Conservation (phyloP, 1,284 basidiomycete species). For the Phylloboletellus chloephorus region DNA sequence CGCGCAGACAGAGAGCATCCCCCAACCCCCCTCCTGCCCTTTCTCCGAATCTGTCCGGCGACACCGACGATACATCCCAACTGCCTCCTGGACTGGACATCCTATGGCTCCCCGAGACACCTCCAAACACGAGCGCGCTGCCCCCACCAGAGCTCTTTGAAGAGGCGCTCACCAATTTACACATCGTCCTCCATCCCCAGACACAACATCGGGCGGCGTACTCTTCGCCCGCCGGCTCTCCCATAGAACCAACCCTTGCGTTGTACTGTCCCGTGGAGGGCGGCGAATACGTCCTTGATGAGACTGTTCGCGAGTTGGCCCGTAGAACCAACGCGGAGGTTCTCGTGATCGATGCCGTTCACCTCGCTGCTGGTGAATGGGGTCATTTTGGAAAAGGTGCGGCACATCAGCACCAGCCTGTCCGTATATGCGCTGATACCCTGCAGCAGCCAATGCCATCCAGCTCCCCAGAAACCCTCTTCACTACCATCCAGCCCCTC, state of each 20-base stretch:
- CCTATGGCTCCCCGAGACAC: constrained; percentile 53
- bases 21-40: constrained; percentile 11
- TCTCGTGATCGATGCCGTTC: constrained; percentile 72
- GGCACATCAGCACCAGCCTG: constrained; percentile 10
- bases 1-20: constrained; percentile 36
- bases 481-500: constrained; percentile 48
- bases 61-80: constrained; percentile 37
- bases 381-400: constrained; percentile 71
- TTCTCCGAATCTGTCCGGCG: constrained; percentile 29
- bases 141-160: constrained; percentile 60
- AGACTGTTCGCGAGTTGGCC: constrained; percentile 73
- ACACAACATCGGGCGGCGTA: constrained; percentile 71
- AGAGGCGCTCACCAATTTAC: constrained; percentile 65
- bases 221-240: constrained; percentile 43
- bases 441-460: constrained; percentile 56
- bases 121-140: constrained; percentile 26
- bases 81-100: constrained; percentile 55
- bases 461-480: constrained; percentile 67
- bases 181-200: constrained; percentile 72
- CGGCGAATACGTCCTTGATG: constrained; percentile 71
- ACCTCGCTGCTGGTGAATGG: constrained; percentile 77
- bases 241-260: constrained; percentile 69
- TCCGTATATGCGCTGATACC: constrained; percentile 11
- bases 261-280: constrained; percentile 85
- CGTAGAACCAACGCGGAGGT: constrained; percentile 70